These are phyloP conservation scores for Tulasnella sp. DNA, from an alignment of 768 basidiomycete genomes.

Conservation along the genomic window DNA sequence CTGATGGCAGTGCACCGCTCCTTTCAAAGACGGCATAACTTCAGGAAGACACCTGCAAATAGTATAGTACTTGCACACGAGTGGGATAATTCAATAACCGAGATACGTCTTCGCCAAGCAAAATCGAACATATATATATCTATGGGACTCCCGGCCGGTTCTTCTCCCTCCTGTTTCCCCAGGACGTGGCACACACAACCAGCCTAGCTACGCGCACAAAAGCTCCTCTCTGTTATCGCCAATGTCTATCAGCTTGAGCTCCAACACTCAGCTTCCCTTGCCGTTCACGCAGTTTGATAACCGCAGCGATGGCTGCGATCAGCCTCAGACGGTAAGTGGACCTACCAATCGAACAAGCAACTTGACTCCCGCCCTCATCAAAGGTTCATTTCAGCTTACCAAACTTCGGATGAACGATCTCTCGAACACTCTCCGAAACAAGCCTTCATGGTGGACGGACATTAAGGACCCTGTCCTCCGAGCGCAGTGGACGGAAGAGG, in stretches of 20 bases:
- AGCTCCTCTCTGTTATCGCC: background rate
- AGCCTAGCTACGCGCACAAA: too few species aligned
- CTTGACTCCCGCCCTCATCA: background rate
- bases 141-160: background rate
- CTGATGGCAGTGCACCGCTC: background rate
- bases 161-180: background rate
- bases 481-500: constrained; percentile 14
- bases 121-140: background rate
- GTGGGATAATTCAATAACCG: background rate
- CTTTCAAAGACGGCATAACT: background rate
- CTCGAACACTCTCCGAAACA: background rate
- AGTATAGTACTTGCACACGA: background rate
- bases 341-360: background rate
- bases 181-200: background rate
- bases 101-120: background rate
- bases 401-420: constrained; percentile 14
- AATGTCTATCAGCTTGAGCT: background rate
- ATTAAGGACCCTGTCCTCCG: constrained; percentile 1
- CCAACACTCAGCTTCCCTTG: background rate
- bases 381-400: background rate
- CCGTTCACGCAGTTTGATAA: background rate
- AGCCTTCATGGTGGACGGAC: constrained; percentile 21
- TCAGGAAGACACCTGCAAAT: background rate
- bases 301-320: background rate
- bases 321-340: background rate